Conservation (phyloP, 2,329 filamentous ascomycete genomes). For the Trichoderma koningiopsis region DNA sequence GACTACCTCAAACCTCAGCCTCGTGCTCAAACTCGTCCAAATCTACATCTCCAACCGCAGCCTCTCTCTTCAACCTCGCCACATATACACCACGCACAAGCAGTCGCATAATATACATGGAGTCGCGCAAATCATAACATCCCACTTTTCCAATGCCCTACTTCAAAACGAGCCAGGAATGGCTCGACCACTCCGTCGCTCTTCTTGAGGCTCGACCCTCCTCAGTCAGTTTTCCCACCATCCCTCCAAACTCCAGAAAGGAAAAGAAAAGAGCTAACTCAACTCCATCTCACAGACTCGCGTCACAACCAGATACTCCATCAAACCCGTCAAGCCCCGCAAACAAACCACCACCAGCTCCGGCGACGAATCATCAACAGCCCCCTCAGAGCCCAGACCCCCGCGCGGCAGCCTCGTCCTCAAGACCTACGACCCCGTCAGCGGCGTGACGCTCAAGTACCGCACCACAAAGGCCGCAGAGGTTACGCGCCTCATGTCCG, state of each 20-base stretch:
- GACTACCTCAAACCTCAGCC: background rate
- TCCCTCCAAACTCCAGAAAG: background rate
- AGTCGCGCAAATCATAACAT: slow-evolving; percentile 12
- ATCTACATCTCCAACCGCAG: background rate
- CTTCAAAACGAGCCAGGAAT: slow-evolving; percentile 81
- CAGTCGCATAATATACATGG: slow-evolving; percentile 11
- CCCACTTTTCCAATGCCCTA: slow-evolving; percentile 67
- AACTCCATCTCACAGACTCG: slow-evolving; percentile 62
- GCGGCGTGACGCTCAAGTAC: slow-evolving; percentile 86
- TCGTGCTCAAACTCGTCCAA: background rate
- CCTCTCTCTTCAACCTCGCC: background rate
- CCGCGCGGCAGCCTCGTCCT: slow-evolving; percentile 73
- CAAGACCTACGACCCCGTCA: slow-evolving; percentile 85
- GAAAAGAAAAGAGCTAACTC: background rate
- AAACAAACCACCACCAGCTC: slow-evolving; percentile 28
- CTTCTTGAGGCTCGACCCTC: slow-evolving; percentile 84
- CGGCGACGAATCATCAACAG: slow-evolving; percentile 6
- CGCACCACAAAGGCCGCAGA: slow-evolving; percentile 88
- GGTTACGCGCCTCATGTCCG: slow-evolving; percentile 74
- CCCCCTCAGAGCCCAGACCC: slow-evolving; percentile 44
- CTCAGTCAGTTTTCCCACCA: slow-evolving; percentile 55
- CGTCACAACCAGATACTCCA: slow-evolving; percentile 90
- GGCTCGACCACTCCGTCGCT: slow-evolving; percentile 83
- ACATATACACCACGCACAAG: background rate
- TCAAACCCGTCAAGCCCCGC: slow-evolving; percentile 50